phyloP scores from a whole-genome alignment of 106 monocot species.

The Platanthera guangdongensis region DNA sequence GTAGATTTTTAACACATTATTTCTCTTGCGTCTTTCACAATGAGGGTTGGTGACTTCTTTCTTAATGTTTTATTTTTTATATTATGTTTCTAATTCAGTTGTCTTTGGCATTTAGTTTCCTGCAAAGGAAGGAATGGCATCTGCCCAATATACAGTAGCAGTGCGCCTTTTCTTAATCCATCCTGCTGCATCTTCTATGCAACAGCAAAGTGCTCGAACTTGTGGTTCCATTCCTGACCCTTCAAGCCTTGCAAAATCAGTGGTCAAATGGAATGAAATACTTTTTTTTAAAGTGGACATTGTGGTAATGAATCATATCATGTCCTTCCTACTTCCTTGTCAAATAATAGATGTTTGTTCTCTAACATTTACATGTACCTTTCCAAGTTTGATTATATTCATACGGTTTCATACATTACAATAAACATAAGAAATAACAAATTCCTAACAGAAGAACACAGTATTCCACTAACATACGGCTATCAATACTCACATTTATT shows the following conservation, averaged over 20 bases:
- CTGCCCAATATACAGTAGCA: conserved; percentile 32
- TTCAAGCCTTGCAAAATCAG: conserved; percentile 19
- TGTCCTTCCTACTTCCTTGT: neutral
- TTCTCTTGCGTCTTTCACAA: conserved; percentile 1
- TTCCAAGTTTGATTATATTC: neutral
- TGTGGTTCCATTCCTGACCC: conserved; percentile 40
- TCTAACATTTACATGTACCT: neutral
- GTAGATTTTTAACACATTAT: neutral
- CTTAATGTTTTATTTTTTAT: neutral
- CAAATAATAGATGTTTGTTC: neutral
- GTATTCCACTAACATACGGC: too few relatives aligned
- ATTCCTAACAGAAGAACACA: too few relatives aligned
- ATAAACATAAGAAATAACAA: too few relatives aligned
- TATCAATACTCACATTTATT: too few relatives aligned
- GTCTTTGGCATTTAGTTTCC: conserved; percentile 30
- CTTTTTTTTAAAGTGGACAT: conserved; percentile 84
- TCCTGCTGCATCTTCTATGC: conserved; percentile 25
- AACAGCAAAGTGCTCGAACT: conserved; percentile 70
- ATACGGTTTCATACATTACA: neutral
- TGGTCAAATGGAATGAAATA: conserved; percentile 72
- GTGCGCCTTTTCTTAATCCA: conserved; percentile 33
- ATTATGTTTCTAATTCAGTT: neutral
- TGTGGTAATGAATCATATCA: conserved; percentile 32
- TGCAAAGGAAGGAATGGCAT: conserved; percentile 25
- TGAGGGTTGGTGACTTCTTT: neutral